Base-by-base conservation (phyloP, 345 rosid species). In the Gossypium rotundifolium region DNA sequence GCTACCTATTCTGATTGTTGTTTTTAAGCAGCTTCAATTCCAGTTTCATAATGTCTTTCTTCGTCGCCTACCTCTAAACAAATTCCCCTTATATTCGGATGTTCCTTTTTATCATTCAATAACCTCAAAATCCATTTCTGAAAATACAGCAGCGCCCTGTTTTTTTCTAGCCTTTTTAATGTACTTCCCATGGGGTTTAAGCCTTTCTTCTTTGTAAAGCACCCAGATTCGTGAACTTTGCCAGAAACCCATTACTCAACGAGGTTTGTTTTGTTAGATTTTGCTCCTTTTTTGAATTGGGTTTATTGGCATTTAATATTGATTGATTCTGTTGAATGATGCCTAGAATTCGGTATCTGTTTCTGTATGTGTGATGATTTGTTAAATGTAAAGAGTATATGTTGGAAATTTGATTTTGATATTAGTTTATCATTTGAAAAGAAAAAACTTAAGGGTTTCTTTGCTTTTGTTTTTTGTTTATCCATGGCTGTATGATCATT, bases 31-130 rank as follows among this genome's bases (percentile, higher is more conserved):
- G 23, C 25, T 20, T 18, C 60, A 9, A 18, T 55, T 55, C 60
- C 60, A 55, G 22, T 18, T 2, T 6, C 60, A 11, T 18, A 18
- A 81, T 81, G 80, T 77, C 82, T 69, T 74, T 79, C 76, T 80
- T 78, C 80, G 66, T 77, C 49, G 87, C 88, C 93, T 79, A 87
- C 83, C 82, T 25, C 87, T 84, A 5, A 88, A 87, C 74, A 86
- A 33, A 78, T 85, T 84, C 82, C 83, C 59, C 77, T 33, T 5
- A 33, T 5, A 33, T 33, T 33, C 7, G 40, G 7, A 58, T 77
- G 81, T 65, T 71, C 85, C 76, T 68, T 82, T 78, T 68, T 10
- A 83, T 44, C 49, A 45, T 3, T 16, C 54, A 51, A 51, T 12
- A 51, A 18, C 40, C 40, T 7, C 40, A 33, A 33, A 33, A 33